phyloP scores from a whole-genome alignment of 306 rosid species.

The Canavalia gladiata region DNA sequence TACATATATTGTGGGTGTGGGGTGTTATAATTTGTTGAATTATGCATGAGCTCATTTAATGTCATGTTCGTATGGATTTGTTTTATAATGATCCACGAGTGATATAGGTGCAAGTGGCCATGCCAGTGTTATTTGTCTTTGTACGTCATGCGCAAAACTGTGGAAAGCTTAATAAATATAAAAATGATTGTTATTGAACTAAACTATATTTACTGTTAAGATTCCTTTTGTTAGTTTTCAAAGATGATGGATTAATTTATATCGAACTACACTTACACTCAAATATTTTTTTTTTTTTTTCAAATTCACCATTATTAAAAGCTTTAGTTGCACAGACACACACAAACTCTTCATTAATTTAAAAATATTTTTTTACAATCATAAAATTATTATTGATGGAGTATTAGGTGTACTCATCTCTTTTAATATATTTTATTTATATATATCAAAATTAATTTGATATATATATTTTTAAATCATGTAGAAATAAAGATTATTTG shows the following conservation, averaged over 20 bases:
- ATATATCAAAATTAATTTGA: background rate
- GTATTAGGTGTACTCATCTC: too few species aligned
- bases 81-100: conserved; percentile 37
- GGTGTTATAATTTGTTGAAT: background rate
- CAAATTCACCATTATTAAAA: too few species aligned
- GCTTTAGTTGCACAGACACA: too few species aligned
- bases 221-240: conserved; percentile 19
- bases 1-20: too few species aligned
- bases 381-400: too few species aligned
- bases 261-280: background rate
- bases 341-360: too few species aligned
- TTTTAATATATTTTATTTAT: background rate
- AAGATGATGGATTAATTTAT: background rate
- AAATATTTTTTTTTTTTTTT: background rate
- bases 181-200: conserved; percentile 18
- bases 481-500: background rate
- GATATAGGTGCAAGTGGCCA: conserved; percentile 37
- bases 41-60: conserved; percentile 43
- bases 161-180: conserved; percentile 8
- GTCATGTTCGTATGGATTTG: conserved; percentile 30
- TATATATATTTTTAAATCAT: background rate
- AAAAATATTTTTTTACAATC: too few species aligned
- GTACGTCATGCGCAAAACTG: conserved; percentile 34
- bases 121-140: conserved; percentile 26
- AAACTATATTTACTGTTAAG: conserved; percentile 29